A percentile compares a stretch with the other conserved stretches of the same genome.
Evolutionary conservation across 805 yeast species (phyloP).

Genomic region (Candida ulmi): DNA sequence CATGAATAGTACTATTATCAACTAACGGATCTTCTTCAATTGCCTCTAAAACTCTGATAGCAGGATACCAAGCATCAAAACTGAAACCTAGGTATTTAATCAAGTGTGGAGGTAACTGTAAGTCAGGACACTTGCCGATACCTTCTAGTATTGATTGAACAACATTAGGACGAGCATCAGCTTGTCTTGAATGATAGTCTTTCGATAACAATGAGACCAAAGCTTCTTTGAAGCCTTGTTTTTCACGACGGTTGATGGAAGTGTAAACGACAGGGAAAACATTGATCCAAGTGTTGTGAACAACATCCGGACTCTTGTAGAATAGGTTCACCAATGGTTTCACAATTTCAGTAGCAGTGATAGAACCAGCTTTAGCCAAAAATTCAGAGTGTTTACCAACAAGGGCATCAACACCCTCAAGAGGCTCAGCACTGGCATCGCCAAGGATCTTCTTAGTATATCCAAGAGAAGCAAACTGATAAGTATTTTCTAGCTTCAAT

Average conservation of each 20-base stretch:
- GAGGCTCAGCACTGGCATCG: slow-evolving; percentile 17
- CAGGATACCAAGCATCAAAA: slow-evolving; percentile 87
- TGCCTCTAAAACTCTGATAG: slow-evolving; percentile 77
- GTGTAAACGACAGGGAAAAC: slow-evolving; percentile 77
- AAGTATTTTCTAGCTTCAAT: slow-evolving; percentile 43
- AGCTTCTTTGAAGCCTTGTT: slow-evolving; percentile 77
- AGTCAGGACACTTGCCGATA: slow-evolving; percentile 60
- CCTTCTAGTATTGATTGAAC: slow-evolving; percentile 81
- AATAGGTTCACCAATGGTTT: slow-evolving; percentile 75
- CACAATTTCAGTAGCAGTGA: slow-evolving; percentile 56
- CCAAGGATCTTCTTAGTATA: slow-evolving; percentile 28
- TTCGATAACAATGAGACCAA: slow-evolving; percentile 76
- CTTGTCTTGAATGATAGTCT: slow-evolving; percentile 90
- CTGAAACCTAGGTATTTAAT: slow-evolving; percentile 83
- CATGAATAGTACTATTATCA: slow-evolving; percentile 71
- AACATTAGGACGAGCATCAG: slow-evolving; percentile 80
- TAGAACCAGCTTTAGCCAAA: slow-evolving; percentile 21
- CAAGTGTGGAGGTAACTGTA: slow-evolving; percentile 90
- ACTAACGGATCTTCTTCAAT: slow-evolving; percentile 52
- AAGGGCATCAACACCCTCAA: slow-evolving; percentile 24
- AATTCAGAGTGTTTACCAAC: slow-evolving; percentile 30
- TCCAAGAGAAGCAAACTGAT: slow-evolving; percentile 48
- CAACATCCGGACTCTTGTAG: slow-evolving; percentile 73
- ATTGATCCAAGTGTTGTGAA: slow-evolving; percentile 77
- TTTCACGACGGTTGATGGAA: slow-evolving; percentile 72